Evolutionary conservation across 768 basidiomycete species (phyloP), one percentile per base, ranked within the genome.

Genomic region (Suillus brevipes): DNA sequence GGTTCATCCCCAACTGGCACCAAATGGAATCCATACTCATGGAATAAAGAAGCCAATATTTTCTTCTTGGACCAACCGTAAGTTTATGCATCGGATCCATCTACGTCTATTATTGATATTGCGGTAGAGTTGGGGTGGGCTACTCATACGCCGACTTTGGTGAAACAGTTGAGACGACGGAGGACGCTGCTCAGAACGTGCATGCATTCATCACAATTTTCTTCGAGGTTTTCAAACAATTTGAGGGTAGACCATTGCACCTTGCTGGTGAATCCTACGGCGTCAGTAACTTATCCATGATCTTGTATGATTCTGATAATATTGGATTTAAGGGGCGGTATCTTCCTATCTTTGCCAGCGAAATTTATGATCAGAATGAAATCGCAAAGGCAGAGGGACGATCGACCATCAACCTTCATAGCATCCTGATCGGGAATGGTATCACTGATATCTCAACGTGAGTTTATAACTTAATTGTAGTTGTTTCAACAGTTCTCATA

Each of bases 191-290:
- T 5, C 85, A 84, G 66, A 89, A 94, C 70, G 79, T 93, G 45
- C 82, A 89, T 58, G 88, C 91, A 0, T 94, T 94, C 75, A 80
- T 93, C 61, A 79, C 85, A 2, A 89, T 94, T 63, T 92, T 93
- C 77, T 91, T 92, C 69, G 88, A 92, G 67, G 87, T 88, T 0
- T 95, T 94, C 78, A 79, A 81, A 16, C 84, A 91, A 67, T 92
- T 90, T 75, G 73, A 85, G 57, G 89, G 89, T 3, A 77, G 91
- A 28, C 78, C 84, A 0, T 81, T 94, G 53, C 90, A 92, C 67
- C 80, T 94, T 60, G 82, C 91, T 0, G 92, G 92, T 14, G 92
- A 81, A 77, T 88, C 78, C 20, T 94, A 93, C 67, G 91, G 85
- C 1, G 91, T 90, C 66, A 64, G 86, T 76, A 25, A 47, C 34